Conservation (phyloP, 1,139 yeast species). For the Pichia sp. region DNA sequence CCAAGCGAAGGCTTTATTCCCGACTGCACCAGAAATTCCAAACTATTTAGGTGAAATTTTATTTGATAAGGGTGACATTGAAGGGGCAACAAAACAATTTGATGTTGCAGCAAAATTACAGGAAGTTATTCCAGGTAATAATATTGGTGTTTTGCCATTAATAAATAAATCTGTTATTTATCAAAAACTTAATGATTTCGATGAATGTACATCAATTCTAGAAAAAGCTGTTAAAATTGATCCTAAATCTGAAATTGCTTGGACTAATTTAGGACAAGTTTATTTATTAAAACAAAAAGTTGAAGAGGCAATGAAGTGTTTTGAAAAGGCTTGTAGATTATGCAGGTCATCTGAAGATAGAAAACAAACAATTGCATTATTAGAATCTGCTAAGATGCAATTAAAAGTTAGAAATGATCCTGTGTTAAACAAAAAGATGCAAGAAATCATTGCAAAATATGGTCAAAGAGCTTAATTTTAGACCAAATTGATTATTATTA, state of each 20-base stretch:
- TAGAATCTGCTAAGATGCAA: slow-evolving; percentile 87
- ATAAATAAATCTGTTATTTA: slow-evolving; percentile 82
- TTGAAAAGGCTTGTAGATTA: slow-evolving; percentile 75
- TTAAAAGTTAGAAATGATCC: slow-evolving; percentile 65
- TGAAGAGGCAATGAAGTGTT: slow-evolving; percentile 73
- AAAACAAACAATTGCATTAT: slow-evolving; percentile 85
- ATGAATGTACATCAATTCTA: slow-evolving; percentile 62
- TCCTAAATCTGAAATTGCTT: slow-evolving; percentile 83
- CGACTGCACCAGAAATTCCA: slow-evolving; percentile 86
- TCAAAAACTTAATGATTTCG: slow-evolving; percentile 52
- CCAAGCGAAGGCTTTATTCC: slow-evolving; percentile 70
- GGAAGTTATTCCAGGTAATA: slow-evolving; percentile 50
- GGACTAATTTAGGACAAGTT: slow-evolving; percentile 85
- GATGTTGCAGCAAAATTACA: slow-evolving; percentile 84
- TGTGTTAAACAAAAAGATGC: slow-evolving; percentile 40
- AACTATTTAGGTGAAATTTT: slow-evolving; percentile 94
- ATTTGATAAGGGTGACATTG: slow-evolving; percentile 71
- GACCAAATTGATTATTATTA: too few species aligned
- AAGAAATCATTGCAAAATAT: slow-evolving; percentile 32
- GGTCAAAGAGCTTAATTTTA: too few species aligned
- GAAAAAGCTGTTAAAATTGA: slow-evolving; percentile 76
- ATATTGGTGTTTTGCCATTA: slow-evolving; percentile 84
- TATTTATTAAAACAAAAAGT: slow-evolving; percentile 77
- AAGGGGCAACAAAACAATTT: slow-evolving; percentile 74
- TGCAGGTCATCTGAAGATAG: slow-evolving; percentile 85